Base-by-base conservation (phyloP, 768 basidiomycete species). In the Russula sp. region DNA sequence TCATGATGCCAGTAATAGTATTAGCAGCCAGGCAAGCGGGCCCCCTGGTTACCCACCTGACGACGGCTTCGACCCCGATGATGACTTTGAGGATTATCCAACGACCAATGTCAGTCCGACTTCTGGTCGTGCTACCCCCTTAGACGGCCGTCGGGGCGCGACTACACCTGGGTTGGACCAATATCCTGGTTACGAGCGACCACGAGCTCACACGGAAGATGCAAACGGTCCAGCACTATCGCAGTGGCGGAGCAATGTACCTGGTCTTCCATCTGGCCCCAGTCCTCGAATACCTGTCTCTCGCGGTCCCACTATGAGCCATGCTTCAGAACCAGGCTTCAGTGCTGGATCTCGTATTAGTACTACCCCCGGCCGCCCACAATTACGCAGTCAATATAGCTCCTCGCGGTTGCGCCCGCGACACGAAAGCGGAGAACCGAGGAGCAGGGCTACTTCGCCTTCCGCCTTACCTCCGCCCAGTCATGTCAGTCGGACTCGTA, bases 31-130 rank as follows among this genome's bases (percentile, higher is more conserved):
- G 58, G 69, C 72, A 42, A 64, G 64, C 63, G 83, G 81, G 2
- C 79, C 82, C 1, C 75, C 79, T 34, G 84, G 83, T 13, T 83
- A 87, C 69, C 79, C 81, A 8, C 80, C 83, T 2, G 74, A 84
- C 54, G 82, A 87, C 56, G 87, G 86, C 9, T 90, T 91, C 68
- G 90, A 90, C 50, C 75, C 77, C 2, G 88, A 89, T 41, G 87
- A 88, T 63, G 88, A 90, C 2, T 83, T 78, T 59, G 91, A 93
- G 69, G 91, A 92, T 64, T 87, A 87, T 69, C 83, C 84, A 2
- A 76, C 80, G 6, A 73, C 81, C 5, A 71, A 74, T 25, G 71
- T 70, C 0, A 71, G 73, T 34, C 70, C 79, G 0, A 68, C 80
- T 5, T 86, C 86, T 7, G 89, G 90, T 14, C 82, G 90, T 2